Conservation (phyloP, 768 basidiomycete species). For the Rossbeevera mucosa region DNA sequence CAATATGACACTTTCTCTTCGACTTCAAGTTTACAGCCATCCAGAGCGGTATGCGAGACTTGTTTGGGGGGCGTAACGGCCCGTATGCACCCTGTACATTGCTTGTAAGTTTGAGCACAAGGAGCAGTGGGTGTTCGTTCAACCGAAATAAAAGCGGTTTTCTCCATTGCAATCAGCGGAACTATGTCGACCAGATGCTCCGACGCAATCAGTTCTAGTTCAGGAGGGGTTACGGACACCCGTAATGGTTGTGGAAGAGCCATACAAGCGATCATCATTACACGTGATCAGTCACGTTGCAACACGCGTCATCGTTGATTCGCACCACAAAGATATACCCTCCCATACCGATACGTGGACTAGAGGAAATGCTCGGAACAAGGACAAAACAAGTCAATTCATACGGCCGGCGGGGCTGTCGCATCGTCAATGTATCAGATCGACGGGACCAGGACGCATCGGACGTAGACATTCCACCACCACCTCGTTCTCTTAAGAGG, state of each 20-base stretch:
- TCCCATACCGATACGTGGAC: background rate
- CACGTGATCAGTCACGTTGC: slow-evolving; percentile 24
- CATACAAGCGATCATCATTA: slow-evolving; percentile 34
- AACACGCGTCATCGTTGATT: slow-evolving; percentile 3
- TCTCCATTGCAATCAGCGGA: slow-evolving; percentile 86
- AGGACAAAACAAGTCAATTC: slow-evolving; percentile 62
- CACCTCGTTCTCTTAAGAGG: slow-evolving; percentile 8
- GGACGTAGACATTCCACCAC: slow-evolving; percentile 33
- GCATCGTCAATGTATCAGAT: slow-evolving; percentile 49
- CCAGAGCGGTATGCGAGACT: slow-evolving; percentile 89
- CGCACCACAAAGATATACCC: background rate
- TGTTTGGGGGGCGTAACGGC: slow-evolving; percentile 83
- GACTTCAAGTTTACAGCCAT: slow-evolving; percentile 90
- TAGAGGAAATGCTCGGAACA: slow-evolving; percentile 46
- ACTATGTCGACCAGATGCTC: slow-evolving; percentile 83
- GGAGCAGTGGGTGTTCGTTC: slow-evolving; percentile 31
- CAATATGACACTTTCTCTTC: slow-evolving; percentile 92
- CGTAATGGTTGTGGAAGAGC: slow-evolving; percentile 71
- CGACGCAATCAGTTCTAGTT: slow-evolving; percentile 84
- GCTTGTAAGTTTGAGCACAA: slow-evolving; percentile 5
- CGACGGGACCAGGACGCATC: slow-evolving; percentile 29
- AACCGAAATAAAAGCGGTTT: slow-evolving; percentile 85
- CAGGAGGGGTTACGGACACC: slow-evolving; percentile 71
- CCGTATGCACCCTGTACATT: slow-evolving; percentile 79
- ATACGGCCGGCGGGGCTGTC: slow-evolving; percentile 60